A percentile compares a stretch with the other conserved stretches of the same genome.
phyloP scores from a whole-genome alignment of 225 moss, liverwort and hornwort species.

The Straminergon stramineum region DNA sequence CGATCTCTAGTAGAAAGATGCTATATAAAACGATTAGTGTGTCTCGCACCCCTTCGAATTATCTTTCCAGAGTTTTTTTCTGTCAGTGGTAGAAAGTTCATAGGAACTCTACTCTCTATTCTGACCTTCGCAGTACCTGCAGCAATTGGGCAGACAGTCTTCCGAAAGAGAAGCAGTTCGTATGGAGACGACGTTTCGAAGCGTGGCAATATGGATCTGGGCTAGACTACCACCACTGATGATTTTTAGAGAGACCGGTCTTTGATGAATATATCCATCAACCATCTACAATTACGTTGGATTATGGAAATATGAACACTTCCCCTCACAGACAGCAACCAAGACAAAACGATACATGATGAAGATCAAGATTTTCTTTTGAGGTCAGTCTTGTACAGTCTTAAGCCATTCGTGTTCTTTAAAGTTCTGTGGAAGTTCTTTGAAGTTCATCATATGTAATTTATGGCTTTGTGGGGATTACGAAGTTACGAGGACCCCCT shows the following conservation, averaged over 20 bases:
- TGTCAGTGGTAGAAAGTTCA: too few species aligned
- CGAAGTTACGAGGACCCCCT: not conserved
- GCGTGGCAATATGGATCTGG: slow-evolving; percentile 94
- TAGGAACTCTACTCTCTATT: not conserved
- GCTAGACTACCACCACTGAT: slow-evolving; percentile 52
- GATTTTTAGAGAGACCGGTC: not conserved
- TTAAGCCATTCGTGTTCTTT: not conserved
- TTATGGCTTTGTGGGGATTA: not conserved
- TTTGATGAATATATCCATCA: not conserved
- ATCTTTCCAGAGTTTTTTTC: not conserved
- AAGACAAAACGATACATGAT: not conserved
- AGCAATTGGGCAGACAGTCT: slow-evolving; percentile 60
- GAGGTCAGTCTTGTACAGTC: slow-evolving; percentile 1
- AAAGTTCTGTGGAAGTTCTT: not conserved
- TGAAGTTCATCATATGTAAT: not conserved
- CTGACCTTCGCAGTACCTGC: not conserved
- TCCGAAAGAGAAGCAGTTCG: slow-evolving; percentile 47
- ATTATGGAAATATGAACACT: not conserved
- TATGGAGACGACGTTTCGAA: slow-evolving; percentile 79
- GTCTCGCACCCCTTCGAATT: not conserved
- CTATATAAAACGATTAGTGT: not conserved
- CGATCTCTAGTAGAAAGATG: not conserved
- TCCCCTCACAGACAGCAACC: not conserved
- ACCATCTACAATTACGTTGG: not conserved
- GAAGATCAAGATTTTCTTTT: not conserved